Conservation (phyloP, 768 basidiomycete species). For the Suillus americanus region DNA sequence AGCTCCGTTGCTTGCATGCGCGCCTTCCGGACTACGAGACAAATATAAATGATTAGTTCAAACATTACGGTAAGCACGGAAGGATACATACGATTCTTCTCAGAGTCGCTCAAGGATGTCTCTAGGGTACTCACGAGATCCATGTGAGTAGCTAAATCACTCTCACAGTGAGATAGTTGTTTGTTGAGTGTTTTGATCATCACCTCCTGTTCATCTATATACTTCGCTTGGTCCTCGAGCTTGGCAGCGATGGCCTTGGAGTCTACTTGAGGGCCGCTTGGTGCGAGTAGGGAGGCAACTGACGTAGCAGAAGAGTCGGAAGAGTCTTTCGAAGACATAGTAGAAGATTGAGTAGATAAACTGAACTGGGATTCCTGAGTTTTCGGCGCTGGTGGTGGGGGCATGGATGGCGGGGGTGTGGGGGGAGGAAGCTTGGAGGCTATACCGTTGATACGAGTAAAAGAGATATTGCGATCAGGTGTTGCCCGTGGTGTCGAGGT, state of each 20-base stretch:
- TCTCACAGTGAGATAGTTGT: constrained; percentile 90
- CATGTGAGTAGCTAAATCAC: constrained; percentile 88
- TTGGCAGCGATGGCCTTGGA: constrained; percentile 49
- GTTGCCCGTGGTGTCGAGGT: constrained; percentile 51
- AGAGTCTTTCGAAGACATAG: constrained; percentile 64
- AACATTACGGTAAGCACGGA: constrained; percentile 4
- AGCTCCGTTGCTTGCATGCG: constrained; percentile 92
- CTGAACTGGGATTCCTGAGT: constrained; percentile 52
- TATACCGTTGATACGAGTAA: constrained; percentile 58
- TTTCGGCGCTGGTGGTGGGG: constrained; percentile 79
- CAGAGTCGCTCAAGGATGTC: constrained; percentile 84
- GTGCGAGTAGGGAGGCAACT: constrained; percentile 42
- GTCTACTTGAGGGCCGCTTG: constrained; percentile 42
- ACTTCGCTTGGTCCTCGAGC: constrained; percentile 73
- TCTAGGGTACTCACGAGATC: constrained; percentile 85
- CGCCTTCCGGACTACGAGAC: constrained; percentile 76
- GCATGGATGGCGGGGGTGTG: constrained; percentile 76
- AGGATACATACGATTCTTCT: constrained; percentile 79
- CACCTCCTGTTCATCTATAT: constrained; percentile 78
- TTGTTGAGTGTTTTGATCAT: constrained; percentile 96
- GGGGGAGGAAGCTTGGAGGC: constrained; percentile 83
- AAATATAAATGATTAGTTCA: constrained; percentile 13
- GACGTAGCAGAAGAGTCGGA: constrained; percentile 70
- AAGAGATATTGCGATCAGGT: constrained; percentile 53
- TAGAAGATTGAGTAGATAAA: constrained; percentile 61